A percentile compares a stretch with the other conserved stretches of the same genome.
Conservation (phyloP, 2,329 filamentous ascomycete species). For the Aspergillus hortae region DNA sequence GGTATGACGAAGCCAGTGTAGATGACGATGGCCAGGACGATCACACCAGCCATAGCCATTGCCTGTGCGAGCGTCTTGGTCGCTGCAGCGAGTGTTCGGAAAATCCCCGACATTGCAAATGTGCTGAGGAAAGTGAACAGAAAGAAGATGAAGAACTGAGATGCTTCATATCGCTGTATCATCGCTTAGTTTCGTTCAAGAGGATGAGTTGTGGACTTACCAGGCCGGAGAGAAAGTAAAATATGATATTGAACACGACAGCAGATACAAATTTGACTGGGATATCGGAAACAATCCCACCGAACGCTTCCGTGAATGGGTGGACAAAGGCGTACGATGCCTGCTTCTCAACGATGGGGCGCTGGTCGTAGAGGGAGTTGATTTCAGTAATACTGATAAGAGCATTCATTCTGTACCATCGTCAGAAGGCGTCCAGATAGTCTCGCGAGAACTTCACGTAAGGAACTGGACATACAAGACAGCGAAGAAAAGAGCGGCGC, state of each 20-base stretch:
- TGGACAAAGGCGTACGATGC: slow-evolving; percentile 84
- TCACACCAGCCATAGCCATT: slow-evolving; percentile 53
- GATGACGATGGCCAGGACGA: slow-evolving; percentile 58
- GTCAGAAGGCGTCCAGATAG: slow-evolving; percentile 31
- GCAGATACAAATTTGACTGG: slow-evolving; percentile 75
- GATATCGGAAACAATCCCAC: slow-evolving; percentile 81
- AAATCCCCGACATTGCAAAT: slow-evolving; percentile 57
- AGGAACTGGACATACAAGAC: slow-evolving; percentile 68
- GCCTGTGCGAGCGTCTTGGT: slow-evolving; percentile 62
- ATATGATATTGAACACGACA: slow-evolving; percentile 70
- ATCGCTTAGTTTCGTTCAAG: slow-evolving; percentile 9
- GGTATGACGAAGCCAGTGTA: slow-evolving; percentile 66
- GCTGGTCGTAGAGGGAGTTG: slow-evolving; percentile 80
- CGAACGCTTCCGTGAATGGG: slow-evolving; percentile 79
- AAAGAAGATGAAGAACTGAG: slow-evolving; percentile 61
- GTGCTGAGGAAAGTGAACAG: slow-evolving; percentile 59
- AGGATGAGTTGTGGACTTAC: slow-evolving; percentile 15
- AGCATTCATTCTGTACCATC: slow-evolving; percentile 43
- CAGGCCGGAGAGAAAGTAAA: slow-evolving; percentile 87
- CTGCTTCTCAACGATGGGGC: slow-evolving; percentile 91
- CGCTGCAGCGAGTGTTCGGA: slow-evolving; percentile 56
- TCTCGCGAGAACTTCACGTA: not conserved
- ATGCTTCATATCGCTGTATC: slow-evolving; percentile 31
- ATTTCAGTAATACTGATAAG: slow-evolving; percentile 69
- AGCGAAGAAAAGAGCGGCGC: slow-evolving; percentile 79